Percentiles rank a stretch among this genome's conserved stretches.
These are phyloP conservation scores for Mortierella antarctica DNA, from an alignment of 192 early-diverging fungal genomes.

Conservation along the genomic window DNA sequence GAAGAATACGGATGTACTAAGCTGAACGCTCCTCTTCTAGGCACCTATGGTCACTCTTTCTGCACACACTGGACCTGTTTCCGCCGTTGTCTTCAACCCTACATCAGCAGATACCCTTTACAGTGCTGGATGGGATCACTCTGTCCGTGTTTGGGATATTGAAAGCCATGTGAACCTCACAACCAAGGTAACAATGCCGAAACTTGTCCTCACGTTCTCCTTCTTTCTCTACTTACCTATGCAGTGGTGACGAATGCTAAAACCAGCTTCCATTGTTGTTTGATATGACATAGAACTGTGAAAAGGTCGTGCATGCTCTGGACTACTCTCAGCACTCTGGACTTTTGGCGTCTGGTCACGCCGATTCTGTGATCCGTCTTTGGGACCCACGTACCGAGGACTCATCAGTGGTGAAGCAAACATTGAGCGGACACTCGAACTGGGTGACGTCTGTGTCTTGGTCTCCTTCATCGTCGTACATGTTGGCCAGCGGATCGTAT, in stretches of 20 bases:
- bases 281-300: constrained; percentile 73
- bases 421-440: constrained; percentile 80
- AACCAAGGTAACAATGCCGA: constrained; percentile 68
- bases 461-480: constrained; percentile 80
- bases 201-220: no score
- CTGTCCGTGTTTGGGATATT: constrained; percentile 91
- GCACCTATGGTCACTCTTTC: constrained; percentile 55
- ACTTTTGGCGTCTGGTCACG: constrained; percentile 90
- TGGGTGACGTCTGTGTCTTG: constrained; percentile 89
- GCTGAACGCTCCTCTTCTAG: constrained; percentile 16
- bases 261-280: not conserved
- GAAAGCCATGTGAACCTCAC: constrained; percentile 75
- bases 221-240: no score
- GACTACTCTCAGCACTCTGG: constrained; percentile 75
- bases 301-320: constrained; percentile 82
- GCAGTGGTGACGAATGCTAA: not conserved
- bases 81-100: constrained; percentile 72
- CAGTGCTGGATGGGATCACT: constrained; percentile 94
- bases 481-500: constrained; percentile 86
- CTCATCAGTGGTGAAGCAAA: constrained; percentile 78
- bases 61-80: constrained; percentile 86
- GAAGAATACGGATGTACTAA: not conserved
- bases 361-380: constrained; percentile 82
- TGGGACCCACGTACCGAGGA: constrained; percentile 93
- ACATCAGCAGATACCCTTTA: constrained; percentile 73